Evolutionary conservation across 2,329 filamentous ascomycete species (phyloP), one percentile per base, ranked within the genome.

Genomic region (Bretziella fagacearum): DNA sequence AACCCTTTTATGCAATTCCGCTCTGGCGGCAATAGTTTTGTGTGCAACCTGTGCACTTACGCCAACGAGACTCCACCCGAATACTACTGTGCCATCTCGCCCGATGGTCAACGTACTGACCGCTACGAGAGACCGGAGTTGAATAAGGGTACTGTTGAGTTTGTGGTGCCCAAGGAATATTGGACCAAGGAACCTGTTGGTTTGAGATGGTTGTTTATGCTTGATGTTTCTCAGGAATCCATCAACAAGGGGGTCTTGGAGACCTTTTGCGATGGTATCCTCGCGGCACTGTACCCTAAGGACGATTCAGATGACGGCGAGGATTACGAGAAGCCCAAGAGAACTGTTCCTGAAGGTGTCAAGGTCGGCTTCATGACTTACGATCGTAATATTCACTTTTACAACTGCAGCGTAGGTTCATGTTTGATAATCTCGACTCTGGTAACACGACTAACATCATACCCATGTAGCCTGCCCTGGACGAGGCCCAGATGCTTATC

Each of bases 1-100:
- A 98, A 98, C 59, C 91, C 91, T 1, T 98, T 98, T 60, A 96
- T 98, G 91, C 83, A 87, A 59, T 98, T 98, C 70, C 76, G 82
- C 50, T 81, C 82, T 13, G 89, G 89, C 30, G 91, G 91, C 49
- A 94, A 89, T 65, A 94, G 93, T 60, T 93, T 94, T 60, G 85
- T 94, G 45, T 98, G 91, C 67, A 98, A 98, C 59, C 84, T 98
- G 65, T 98, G 91, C 66, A 91, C 83, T 18, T 93, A 96, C 60
- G 86, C 91, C 43, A 98, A 96, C 60, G 73, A 98, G 58, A 93
- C 93, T 0, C 69, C 85, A 0, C 65, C 83, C 1, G 89, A 95
- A 59, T 98, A 98, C 63, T 98, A 93, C 61, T 82, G 84, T 47
- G 87, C 91, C 15, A 85, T 84, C 22, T 89, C 84, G 56, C 84